Evolutionary conservation across 495 filamentous ascomycete species (phyloP).

Genomic region (Xylaria telfairii): DNA sequence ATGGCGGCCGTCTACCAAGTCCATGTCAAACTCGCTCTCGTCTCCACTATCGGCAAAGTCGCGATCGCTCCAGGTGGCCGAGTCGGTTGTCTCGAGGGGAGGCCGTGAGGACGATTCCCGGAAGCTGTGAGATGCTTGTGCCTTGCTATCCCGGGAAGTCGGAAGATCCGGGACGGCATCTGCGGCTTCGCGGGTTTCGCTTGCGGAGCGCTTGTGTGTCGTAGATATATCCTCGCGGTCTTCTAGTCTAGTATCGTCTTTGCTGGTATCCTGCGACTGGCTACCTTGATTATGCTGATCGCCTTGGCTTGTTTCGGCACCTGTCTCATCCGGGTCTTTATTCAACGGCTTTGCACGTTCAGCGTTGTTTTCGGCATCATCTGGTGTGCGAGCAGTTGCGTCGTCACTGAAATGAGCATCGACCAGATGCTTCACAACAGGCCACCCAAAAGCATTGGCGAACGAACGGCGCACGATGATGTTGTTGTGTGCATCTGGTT

Average conservation of each 20-base stretch:
- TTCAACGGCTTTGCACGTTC: conserved; percentile 50
- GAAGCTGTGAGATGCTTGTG: conserved; percentile 34
- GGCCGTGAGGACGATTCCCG: conserved; percentile 38
- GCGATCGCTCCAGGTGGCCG: conserved; percentile 59
- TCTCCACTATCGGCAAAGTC: conserved; percentile 59
- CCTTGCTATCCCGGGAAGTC: conserved; percentile 25
- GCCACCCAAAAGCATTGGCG: conserved; percentile 97
- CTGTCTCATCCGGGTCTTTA: conserved; percentile 45
- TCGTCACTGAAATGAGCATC: conserved; percentile 88
- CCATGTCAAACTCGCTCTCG: conserved; percentile 51
- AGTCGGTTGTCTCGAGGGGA: conserved; percentile 43
- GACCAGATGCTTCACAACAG: conserved; percentile 89
- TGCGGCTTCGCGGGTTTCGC: conserved; percentile 46
- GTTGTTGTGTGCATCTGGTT: conserved; percentile 98
- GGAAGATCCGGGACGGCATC: conserved; percentile 47
- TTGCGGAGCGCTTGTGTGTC: conserved; percentile 40
- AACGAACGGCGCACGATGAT: conserved; percentile 96
- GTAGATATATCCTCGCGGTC: conserved; percentile 6
- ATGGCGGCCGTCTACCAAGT: conserved; percentile 32
- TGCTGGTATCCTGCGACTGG: background rate
- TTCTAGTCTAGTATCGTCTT: background rate
- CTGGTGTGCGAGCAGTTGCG: conserved; percentile 62
- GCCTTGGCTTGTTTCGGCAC: conserved; percentile 42
- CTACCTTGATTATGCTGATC: background rate
- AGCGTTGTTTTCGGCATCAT: conserved; percentile 53